Evolutionary conservation across 441 rosid genomes (phyloP).

Genomic region (Jatropha podagrica): DNA sequence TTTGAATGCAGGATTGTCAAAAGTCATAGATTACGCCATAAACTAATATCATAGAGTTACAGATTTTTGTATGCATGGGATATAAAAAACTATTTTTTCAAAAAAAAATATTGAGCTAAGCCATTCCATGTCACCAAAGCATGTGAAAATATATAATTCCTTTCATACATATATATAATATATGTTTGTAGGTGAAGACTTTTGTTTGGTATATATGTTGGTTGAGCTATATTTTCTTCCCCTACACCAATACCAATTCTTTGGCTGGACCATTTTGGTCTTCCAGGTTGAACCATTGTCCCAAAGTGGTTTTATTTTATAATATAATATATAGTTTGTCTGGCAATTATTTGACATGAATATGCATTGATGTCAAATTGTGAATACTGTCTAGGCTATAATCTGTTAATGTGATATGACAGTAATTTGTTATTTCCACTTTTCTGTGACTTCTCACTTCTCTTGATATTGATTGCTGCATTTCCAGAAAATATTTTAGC

Average conservation of each 20-base stretch:
- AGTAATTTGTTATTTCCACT: not conserved
- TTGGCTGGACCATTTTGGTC: not conserved
- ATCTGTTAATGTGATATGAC: no score
- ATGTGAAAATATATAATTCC: constrained; percentile 2
- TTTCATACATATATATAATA: not conserved
- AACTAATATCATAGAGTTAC: no score
- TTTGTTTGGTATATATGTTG: not conserved
- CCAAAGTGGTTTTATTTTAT: not conserved
- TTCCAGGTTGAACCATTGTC: not conserved
- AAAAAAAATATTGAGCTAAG: no score
- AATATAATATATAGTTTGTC: no score
- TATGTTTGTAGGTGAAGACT: not conserved
- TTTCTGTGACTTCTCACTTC: not conserved
- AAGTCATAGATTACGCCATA: no score
- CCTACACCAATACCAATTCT: not conserved
- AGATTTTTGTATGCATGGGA: no score
- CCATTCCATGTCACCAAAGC: not conserved
- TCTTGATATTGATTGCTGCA: not conserved
- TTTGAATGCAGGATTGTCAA: no score
- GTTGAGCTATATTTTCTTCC: constrained; percentile 5
- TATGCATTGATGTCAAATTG: no score
- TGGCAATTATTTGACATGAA: no score
- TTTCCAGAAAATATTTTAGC: not conserved
- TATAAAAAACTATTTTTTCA: no score
- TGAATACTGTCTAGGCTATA: no score